A percentile compares a stretch with the other conserved stretches of the same genome.
phyloP scores from a whole-genome alignment of 257 asterid genomes.

The Coffea eugenioides region DNA sequence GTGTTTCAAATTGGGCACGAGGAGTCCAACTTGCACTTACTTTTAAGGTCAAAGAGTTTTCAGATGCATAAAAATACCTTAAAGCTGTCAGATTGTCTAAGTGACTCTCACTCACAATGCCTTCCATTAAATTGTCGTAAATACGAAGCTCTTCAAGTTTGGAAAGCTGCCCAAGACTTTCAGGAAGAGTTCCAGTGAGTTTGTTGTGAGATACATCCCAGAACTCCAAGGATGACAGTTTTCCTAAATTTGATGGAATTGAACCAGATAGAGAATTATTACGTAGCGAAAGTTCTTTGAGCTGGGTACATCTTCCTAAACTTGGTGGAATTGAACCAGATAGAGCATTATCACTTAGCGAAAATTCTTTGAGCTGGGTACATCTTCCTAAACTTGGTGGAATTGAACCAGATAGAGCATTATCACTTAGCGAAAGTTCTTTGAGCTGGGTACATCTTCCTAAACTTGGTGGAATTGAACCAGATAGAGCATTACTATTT shows the following conservation, averaged over 20 bases:
- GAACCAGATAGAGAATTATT: conserved; percentile 15
- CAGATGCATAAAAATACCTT: neutral
- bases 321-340: no score
- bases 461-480: no score
- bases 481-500: no score
- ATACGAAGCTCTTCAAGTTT: neutral
- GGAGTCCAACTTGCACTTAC: conserved; percentile 34
- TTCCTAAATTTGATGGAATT: conserved; percentile 28
- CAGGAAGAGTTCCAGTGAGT: conserved; percentile 36
- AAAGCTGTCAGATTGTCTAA: conserved; percentile 32
- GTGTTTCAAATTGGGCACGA: neutral
- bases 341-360: no score
- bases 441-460: no score
- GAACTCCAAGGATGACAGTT: conserved; percentile 7
- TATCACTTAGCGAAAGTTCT: neutral
- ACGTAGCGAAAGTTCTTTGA: no score
- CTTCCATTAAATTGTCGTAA: conserved; percentile 9
- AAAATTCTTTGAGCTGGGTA: no score
- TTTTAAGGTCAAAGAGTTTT: conserved; percentile 21
- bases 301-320: no score
- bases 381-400: conserved; percentile 29
- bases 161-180: conserved; percentile 13
- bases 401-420: conserved; percentile 22
- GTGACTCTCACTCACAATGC: conserved; percentile 30
- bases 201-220: conserved; percentile 9